phyloP scores from a whole-genome alignment of 495 filamentous ascomycete genomes.

The Aspergillus saccharolyticus region DNA sequence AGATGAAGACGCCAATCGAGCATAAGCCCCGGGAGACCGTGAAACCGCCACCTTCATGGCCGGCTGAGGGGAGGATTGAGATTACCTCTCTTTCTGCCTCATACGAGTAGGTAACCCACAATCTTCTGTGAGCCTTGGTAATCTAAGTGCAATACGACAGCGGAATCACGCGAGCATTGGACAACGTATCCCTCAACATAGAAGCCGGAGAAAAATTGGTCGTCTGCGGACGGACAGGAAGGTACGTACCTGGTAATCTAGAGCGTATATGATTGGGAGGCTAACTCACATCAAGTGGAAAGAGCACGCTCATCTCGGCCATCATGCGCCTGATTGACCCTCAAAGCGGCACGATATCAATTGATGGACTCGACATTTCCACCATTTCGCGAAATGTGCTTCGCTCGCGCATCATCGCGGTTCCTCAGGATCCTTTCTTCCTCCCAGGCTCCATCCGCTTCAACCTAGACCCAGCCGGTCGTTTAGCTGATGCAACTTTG shows the following conservation, averaged over 20 bases:
- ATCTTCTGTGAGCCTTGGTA: too few species aligned
- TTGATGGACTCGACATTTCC: background rate
- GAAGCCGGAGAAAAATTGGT: background rate
- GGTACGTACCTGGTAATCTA: background rate
- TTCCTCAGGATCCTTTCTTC: background rate
- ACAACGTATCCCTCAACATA: background rate
- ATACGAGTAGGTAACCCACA: background rate
- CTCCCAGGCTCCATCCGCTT: slow-evolving; percentile 1
- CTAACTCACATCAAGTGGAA: background rate
- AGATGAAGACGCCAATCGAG: background rate
- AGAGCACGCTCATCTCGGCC: background rate
- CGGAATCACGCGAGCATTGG: background rate
- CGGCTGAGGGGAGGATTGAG: background rate
- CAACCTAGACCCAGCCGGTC: background rate
- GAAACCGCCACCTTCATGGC: background rate
- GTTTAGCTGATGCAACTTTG: background rate
- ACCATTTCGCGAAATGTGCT: background rate
- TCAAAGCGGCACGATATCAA: background rate
- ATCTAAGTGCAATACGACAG: background rate
- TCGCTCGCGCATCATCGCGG: background rate
- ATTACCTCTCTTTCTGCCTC: background rate
- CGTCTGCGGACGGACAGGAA: background rate
- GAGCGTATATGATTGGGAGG: too few species aligned
- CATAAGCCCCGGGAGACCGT: background rate
- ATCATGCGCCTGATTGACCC: background rate